Evolutionary conservation across 2,329 filamentous ascomycete genomes (phyloP).

Genomic region (Xylariales sp.): DNA sequence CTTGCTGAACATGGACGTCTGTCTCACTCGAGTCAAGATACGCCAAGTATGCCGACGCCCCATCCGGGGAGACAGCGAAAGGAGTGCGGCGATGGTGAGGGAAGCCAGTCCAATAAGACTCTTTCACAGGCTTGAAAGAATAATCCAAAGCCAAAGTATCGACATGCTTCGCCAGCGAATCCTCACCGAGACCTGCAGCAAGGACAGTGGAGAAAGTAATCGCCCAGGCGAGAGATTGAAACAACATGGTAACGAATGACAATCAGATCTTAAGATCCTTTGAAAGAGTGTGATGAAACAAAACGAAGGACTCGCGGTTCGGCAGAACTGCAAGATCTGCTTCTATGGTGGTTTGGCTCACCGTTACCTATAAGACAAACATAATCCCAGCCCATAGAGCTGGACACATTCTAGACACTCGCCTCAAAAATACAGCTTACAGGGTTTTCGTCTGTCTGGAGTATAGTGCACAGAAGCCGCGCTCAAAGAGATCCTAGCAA

Average conservation of each 20-base stretch:
- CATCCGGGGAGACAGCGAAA: constrained; percentile 57
- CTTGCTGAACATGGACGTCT: constrained; percentile 52
- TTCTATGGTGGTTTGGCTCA: background rate
- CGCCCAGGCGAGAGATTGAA: constrained; percentile 3
- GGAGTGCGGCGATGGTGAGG: constrained; percentile 59
- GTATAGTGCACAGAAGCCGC: constrained; percentile 1
- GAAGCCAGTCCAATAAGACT: constrained; percentile 56
- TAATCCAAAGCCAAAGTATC: constrained; percentile 43
- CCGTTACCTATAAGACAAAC: constrained; percentile 4
- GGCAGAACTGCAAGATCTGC: constrained; percentile 1
- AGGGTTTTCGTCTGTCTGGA: background rate
- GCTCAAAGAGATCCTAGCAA: background rate
- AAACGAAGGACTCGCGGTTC: background rate
- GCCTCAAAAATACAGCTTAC: background rate
- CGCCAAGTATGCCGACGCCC: constrained; percentile 53
- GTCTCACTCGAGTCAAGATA: constrained; percentile 53
- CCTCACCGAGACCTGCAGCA: constrained; percentile 10
- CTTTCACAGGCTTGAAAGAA: constrained; percentile 53
- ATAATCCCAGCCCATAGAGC: background rate
- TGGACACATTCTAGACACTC: background rate
- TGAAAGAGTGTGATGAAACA: constrained; percentile 1
- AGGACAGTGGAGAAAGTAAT: constrained; percentile 2
- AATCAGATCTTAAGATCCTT: constrained; percentile 6
- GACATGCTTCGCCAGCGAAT: constrained; percentile 25
- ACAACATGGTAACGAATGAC: constrained; percentile 5